Conservation (phyloP, 2,329 filamentous ascomycete species). For the Fusarium graminum region DNA sequence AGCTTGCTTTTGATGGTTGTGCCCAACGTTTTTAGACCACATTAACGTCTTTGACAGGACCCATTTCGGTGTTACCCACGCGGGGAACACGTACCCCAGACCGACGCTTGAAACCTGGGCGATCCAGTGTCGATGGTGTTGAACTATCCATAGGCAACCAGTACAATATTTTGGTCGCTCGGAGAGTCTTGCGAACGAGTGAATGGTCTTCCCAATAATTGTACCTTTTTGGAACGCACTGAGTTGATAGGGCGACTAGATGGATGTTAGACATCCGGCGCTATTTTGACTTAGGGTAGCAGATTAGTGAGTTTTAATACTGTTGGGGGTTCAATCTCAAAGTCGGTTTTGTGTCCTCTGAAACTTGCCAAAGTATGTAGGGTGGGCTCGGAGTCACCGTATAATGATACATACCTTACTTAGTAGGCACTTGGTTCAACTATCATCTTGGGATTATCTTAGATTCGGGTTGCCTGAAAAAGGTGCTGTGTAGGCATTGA, state of each 20-base stretch:
- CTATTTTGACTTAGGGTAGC: not conserved
- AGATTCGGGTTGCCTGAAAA: constrained; percentile 18
- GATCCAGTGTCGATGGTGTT: not conserved
- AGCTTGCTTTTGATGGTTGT: constrained; percentile 16
- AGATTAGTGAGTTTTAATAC: not conserved
- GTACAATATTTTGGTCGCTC: not conserved
- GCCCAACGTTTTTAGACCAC: constrained; percentile 14
- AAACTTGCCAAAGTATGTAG: not conserved
- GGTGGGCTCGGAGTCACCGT: constrained; percentile 1
- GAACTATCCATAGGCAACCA: not conserved
- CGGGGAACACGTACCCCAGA: constrained; percentile 5
- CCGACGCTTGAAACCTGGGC: not conserved
- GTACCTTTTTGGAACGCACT: constrained; percentile 9
- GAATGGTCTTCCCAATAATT: constrained; percentile 5
- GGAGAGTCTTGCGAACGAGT: not conserved
- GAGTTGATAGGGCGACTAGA: not conserved
- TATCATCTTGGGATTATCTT: constrained; percentile 2
- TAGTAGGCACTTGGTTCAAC: not conserved
- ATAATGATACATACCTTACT: not conserved
- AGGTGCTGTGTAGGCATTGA: constrained; percentile 15
- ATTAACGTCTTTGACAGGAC: constrained; percentile 19
- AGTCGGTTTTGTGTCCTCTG: constrained; percentile 6
- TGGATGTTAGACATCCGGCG: constrained; percentile 1
- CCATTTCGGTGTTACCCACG: constrained; percentile 20
- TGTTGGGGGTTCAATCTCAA: not conserved